A percentile compares a stretch with the other conserved stretches of the same genome.
Conservation (phyloP, 306 rosid genomes). For the Mimosa bimucronata region DNA sequence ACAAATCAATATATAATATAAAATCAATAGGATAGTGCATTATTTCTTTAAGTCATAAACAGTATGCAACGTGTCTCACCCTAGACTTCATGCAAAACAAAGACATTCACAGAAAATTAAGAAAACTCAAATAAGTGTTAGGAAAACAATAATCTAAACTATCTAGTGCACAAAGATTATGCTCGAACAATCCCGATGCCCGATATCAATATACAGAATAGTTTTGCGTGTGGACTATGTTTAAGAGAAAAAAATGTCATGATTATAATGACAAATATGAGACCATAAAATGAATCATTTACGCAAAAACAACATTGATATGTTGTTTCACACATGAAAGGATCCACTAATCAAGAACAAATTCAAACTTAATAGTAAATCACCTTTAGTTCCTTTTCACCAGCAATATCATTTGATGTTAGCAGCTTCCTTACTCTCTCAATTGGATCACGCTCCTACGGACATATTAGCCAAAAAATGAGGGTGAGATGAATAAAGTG, state of each 20-base stretch:
- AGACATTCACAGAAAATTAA: background rate
- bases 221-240: slow-evolving; percentile 1
- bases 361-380: slow-evolving; percentile 17
- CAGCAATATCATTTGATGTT: slow-evolving; percentile 61
- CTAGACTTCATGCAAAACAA: background rate
- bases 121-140: background rate
- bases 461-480: slow-evolving; percentile 27
- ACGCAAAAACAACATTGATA: background rate
- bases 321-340: background rate
- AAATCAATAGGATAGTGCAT: background rate
- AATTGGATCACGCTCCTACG: slow-evolving; percentile 88
- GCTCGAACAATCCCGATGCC: background rate
- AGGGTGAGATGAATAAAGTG: slow-evolving; percentile 3
- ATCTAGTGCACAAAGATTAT: slow-evolving; percentile 1
- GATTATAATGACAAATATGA: background rate
- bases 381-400: slow-evolving; percentile 88
- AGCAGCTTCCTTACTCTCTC: slow-evolving; percentile 81
- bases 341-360: background rate
- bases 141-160: background rate
- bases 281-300: background rate
- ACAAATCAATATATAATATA: background rate
- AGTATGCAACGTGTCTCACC: background rate
- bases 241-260: background rate
- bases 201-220: background rate
- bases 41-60: background rate